Conservation (phyloP, 169 alveolate species). For the Plasmodium billcollinsi region DNA sequence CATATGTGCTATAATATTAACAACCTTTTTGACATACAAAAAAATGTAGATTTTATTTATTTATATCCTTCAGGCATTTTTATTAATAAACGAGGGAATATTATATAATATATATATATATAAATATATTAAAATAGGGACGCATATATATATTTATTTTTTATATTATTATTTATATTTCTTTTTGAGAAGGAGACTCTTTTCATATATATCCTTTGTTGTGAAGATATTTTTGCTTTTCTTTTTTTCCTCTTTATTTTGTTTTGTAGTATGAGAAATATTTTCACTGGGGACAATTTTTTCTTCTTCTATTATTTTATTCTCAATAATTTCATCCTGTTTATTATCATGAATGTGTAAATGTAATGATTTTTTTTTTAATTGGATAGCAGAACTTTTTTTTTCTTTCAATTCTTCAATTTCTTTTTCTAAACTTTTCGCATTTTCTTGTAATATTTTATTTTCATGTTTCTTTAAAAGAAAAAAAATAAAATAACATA, state of each 20-base stretch:
- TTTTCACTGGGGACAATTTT: background rate
- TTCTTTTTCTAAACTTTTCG: conserved; percentile 36
- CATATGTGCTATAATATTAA: too few species aligned
- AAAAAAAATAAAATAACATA: background rate
- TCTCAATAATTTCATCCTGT: background rate
- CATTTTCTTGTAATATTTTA: conserved; percentile 27
- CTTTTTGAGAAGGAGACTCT: conserved; percentile 17
- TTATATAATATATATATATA: too few species aligned
- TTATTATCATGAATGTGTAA: background rate
- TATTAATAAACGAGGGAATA: too few species aligned
- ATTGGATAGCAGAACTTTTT: background rate
- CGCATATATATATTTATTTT: too few species aligned
- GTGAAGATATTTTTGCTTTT: conserved; percentile 5
- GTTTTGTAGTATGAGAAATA: background rate
- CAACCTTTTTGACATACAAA: too few species aligned
- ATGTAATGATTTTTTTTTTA: background rate
- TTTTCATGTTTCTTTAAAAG: conserved; percentile 41
- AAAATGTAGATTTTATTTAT: too few species aligned
- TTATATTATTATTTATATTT: conserved; percentile 19
- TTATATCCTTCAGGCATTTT: too few species aligned
- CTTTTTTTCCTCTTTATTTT: background rate
- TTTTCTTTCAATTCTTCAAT: conserved; percentile 20
- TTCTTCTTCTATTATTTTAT: background rate
- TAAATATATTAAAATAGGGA: too few species aligned
- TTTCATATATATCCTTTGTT: conserved; percentile 38